These are phyloP conservation scores for Cyclostephanos tholiformis DNA, from an alignment of 108 stramenopile species.

Conservation along the genomic window DNA sequence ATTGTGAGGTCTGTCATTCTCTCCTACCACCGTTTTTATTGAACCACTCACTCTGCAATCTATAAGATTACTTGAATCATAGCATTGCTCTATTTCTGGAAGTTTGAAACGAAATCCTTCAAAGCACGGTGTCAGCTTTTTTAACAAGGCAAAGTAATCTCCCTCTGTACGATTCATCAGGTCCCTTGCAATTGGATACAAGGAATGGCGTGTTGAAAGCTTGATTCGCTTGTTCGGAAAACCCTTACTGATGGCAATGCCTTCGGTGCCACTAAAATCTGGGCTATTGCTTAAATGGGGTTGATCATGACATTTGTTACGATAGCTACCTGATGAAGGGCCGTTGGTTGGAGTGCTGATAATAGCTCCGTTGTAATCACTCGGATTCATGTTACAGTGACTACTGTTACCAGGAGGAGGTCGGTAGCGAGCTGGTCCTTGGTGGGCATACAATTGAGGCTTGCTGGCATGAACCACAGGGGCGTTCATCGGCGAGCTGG, in stretches of 20 bases:
- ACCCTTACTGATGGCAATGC: background rate
- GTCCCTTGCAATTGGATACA: conserved; percentile 20
- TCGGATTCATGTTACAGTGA: background rate
- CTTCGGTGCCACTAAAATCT: background rate
- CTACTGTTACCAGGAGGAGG: background rate
- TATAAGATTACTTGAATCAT: background rate
- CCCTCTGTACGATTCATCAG: conserved; percentile 7
- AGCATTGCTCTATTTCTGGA: conserved; percentile 15
- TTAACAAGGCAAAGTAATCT: conserved; percentile 33
- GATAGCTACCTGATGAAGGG: background rate
- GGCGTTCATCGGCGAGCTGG: background rate
- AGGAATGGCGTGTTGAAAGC: conserved; percentile 15
- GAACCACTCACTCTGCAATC: background rate
- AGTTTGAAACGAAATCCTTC: conserved; percentile 35
- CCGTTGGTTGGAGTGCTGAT: conserved; percentile 1
- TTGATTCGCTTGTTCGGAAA: conserved; percentile 32
- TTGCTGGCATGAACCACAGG: conserved; percentile 10
- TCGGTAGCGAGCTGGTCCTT: conserved; percentile 6
- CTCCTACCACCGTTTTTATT: background rate
- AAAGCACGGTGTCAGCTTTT: conserved; percentile 30
- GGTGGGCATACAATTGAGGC: conserved; percentile 5
- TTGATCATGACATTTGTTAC: background rate
- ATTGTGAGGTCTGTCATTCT: background rate
- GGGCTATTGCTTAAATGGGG: conserved; percentile 5
- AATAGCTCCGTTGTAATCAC: too few relatives aligned